Evolutionary conservation across 176 grass and related monocot genomes (phyloP).

Genomic region (Bromus sterilis): DNA sequence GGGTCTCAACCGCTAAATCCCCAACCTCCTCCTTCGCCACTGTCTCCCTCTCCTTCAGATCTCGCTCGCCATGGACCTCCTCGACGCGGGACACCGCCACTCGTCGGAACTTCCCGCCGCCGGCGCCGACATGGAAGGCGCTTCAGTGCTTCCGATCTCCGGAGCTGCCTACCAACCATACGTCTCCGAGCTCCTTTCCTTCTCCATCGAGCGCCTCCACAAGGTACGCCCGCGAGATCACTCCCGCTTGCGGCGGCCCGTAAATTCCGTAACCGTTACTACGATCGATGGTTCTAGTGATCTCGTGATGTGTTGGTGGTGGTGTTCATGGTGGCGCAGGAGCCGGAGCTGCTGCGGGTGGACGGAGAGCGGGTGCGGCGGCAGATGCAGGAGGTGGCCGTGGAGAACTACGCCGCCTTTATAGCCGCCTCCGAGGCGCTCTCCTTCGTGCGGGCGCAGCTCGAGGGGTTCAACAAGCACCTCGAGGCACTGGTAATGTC

Average conservation of each 20-base stretch:
- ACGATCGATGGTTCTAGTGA: neutral
- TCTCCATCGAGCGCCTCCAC: constrained; percentile 98
- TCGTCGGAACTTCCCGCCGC: constrained; percentile 11
- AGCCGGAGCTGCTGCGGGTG: constrained; percentile 93
- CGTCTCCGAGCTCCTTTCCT: constrained; percentile 99
- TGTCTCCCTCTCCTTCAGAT: constrained; percentile 56
- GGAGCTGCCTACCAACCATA: constrained; percentile 70
- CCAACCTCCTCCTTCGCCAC: constrained; percentile 22
- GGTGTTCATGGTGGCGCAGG: constrained; percentile 37
- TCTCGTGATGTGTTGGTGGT: neutral
- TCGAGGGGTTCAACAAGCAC: constrained; percentile 86
- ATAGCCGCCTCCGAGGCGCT: constrained; percentile 90
- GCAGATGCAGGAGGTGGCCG: constrained; percentile 99
- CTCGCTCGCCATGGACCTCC: constrained; percentile 48
- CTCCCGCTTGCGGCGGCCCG: neutral
- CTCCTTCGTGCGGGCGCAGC: constrained; percentile 81
- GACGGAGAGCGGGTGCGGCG: constrained; percentile 93
- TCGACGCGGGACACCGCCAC: constrained; percentile 28
- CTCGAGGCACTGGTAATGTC: constrained; percentile 77
- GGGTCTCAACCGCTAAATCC: constrained; percentile 6
- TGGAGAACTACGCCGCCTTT: constrained; percentile 93
- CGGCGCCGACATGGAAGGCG: neutral
- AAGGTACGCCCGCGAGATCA: constrained; percentile 38
- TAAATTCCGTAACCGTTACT: neutral
- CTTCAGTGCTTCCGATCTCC: constrained; percentile 40